These are phyloP conservation scores for Tulasnella sp. DNA, from an alignment of 768 basidiomycete genomes.

Conservation along the genomic window DNA sequence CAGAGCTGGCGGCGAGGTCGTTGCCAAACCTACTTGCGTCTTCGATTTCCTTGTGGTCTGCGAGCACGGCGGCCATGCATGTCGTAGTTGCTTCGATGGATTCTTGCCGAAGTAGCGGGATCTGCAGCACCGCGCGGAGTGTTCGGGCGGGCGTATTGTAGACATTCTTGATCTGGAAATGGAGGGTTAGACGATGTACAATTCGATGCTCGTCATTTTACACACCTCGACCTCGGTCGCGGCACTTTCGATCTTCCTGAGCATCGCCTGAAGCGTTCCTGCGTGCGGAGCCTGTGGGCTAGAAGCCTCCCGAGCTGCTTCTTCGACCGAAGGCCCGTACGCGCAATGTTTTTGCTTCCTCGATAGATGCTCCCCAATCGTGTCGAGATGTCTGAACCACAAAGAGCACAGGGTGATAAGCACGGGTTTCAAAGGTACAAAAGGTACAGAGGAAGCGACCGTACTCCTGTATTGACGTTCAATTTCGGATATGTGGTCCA, in stretches of 20 bases:
- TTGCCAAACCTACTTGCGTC: slow-evolving; percentile 73
- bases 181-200: background rate
- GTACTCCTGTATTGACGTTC: slow-evolving; percentile 76
- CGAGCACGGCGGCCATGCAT: slow-evolving; percentile 78
- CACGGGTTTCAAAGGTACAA: no score
- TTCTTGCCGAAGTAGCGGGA: slow-evolving; percentile 78
- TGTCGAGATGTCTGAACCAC: slow-evolving; percentile 60
- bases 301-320: slow-evolving; percentile 81
- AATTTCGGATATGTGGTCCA: slow-evolving; percentile 67
- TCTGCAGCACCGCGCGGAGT: slow-evolving; percentile 70
- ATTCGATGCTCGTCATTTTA: slow-evolving; percentile 1
- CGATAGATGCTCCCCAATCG: slow-evolving; percentile 71
- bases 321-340: slow-evolving; percentile 63
- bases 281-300: slow-evolving; percentile 70
- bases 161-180: slow-evolving; percentile 72
- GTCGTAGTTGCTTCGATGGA: slow-evolving; percentile 86
- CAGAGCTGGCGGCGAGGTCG: slow-evolving; percentile 57
- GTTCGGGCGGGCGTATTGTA: slow-evolving; percentile 84
- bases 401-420: background rate
- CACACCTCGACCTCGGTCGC: slow-evolving; percentile 84
- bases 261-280: no score
- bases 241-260: slow-evolving; percentile 85
- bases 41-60: slow-evolving; percentile 81
- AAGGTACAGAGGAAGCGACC: slow-evolving; percentile 32
- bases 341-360: slow-evolving; percentile 72